Evolutionary conservation across 805 yeast genomes (phyloP).

Genomic region (Jamesozyma spencerorum): DNA sequence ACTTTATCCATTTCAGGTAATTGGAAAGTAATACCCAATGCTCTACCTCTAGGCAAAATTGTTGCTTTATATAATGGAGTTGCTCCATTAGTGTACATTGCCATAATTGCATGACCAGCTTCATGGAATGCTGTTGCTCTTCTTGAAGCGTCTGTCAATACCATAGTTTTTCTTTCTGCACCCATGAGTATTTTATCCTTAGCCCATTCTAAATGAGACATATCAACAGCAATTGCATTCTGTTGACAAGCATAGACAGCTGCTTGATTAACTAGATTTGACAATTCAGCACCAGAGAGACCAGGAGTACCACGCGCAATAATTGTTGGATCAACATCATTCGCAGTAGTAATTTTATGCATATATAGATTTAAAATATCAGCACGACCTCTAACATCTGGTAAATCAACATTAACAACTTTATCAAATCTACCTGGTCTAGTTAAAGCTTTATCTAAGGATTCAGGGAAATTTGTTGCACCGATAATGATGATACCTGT

Average conservation of each 20-base stretch:
- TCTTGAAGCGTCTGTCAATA: constrained; percentile 87
- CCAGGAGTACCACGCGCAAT: constrained; percentile 97
- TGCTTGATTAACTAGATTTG: constrained; percentile 94
- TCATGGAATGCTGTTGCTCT: constrained; percentile 94
- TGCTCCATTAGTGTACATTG: constrained; percentile 88
- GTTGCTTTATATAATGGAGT: constrained; percentile 94
- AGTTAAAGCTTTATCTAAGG: constrained; percentile 91
- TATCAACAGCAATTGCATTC: constrained; percentile 80
- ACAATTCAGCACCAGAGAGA: constrained; percentile 92
- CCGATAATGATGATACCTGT: constrained; percentile 93
- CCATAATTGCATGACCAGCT: constrained; percentile 98
- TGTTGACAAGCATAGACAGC: constrained; percentile 93
- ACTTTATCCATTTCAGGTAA: constrained; percentile 97
- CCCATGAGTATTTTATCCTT: constrained; percentile 96
- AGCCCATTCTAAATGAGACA: constrained; percentile 96
- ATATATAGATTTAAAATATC: constrained; percentile 87
- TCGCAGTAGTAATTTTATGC: constrained; percentile 83
- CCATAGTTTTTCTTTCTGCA: constrained; percentile 96
- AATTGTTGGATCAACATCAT: constrained; percentile 75
- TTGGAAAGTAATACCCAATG: constrained; percentile 93
- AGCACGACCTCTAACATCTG: constrained; percentile 94
- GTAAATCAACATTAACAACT: constrained; percentile 87
- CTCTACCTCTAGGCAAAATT: constrained; percentile 90
- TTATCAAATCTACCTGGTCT: constrained; percentile 98
- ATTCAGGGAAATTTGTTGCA: constrained; percentile 97